Base-by-base conservation (phyloP, 1,284 basidiomycete genomes). In the Papiliotrema flavescens region DNA sequence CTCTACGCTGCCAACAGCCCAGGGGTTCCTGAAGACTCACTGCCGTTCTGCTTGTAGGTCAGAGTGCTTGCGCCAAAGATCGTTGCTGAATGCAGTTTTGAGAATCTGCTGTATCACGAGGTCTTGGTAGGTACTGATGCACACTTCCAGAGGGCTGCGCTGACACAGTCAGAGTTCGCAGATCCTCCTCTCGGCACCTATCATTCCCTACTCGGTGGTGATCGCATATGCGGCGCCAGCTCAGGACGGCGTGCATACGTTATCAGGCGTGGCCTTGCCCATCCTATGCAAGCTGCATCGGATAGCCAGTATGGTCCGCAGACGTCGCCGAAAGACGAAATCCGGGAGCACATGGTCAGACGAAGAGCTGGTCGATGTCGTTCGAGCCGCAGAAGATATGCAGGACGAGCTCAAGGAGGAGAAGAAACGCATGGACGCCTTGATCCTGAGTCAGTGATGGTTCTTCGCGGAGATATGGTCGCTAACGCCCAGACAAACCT, bases 91-190 rank as follows among this genome's bases (percentile, higher is more conserved):
- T 15, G 15, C 48, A 66, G 67, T 51, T 64, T 70, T 32, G 66
- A 70, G 34, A 69, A 70, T 39, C 35, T 70, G 5, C 45, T 69
- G 17, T 67, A 67, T 41, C 64, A 67, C 46, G 67, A 71, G 46
- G 57, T 69, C 20, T 54, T 67, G 15, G 62, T 66, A 28, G 50
- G 65, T 55, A 17, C n/a, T n/a, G n/a, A n/a, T n/a, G 9, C 19
- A 32, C 44, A 37, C n/a, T n/a, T n/a, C 4, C 22, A 32, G 14
- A 14, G 43, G 9, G 17, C 32, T 13, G 34, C 17, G 5, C 35
- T n/a, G 23, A 23, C n/a, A n/a, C n/a, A 9, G n/a, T 4, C 46
- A 61, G 62, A 60, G 62, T 46, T 63, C 65, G 3, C 60, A 55
- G 45, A 62, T 61, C 45, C 55, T 58, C 47, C 58, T 51, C 28